These are phyloP conservation scores for Apiotrichum gracile DNA, from an alignment of 1,284 basidiomycete genomes.

Conservation along the genomic window DNA sequence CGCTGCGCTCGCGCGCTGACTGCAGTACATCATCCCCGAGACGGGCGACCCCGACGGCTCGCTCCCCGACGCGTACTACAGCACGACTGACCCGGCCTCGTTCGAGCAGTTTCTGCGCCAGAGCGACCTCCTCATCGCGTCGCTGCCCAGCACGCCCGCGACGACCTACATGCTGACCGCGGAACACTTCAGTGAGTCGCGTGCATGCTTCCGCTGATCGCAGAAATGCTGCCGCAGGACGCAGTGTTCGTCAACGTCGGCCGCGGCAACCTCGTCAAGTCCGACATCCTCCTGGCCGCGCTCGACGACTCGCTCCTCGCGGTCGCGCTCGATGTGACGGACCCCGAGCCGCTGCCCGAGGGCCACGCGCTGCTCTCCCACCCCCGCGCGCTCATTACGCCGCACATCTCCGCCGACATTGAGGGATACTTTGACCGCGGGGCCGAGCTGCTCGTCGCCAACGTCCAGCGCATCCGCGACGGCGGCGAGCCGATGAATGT, in stretches of 20 bases:
- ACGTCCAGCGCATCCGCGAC: constrained; percentile 35
- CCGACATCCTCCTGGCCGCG: constrained; percentile 4
- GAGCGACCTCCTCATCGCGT: constrained; percentile 39
- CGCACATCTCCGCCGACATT: constrained; percentile 38
- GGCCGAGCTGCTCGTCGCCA: constrained; percentile 44
- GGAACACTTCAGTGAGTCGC: constrained; percentile 23
- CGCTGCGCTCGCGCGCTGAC: not conserved
- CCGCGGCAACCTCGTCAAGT: constrained; percentile 39
- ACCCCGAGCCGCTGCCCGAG: constrained; percentile 45
- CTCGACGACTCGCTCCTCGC: constrained; percentile 28
- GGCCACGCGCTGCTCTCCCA: constrained; percentile 42
- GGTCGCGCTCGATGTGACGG: constrained; percentile 45
- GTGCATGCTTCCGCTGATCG: not conserved
- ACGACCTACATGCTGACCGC: constrained; percentile 31
- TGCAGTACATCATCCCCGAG: constrained; percentile 37
- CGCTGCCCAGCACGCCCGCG: constrained; percentile 38
- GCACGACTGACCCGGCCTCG: constrained; percentile 28
- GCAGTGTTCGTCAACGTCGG: constrained; percentile 47
- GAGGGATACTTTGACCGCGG: constrained; percentile 36
- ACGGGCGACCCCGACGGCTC: constrained; percentile 41
- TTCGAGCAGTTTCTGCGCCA: constrained; percentile 36
- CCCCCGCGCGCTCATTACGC: constrained; percentile 38
- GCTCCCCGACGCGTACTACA: constrained; percentile 38
- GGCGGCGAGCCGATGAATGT: constrained; percentile 37
- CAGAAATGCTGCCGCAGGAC: constrained; percentile 29